Evolutionary conservation across 1,139 yeast genomes (phyloP), one percentile per base, ranked within the genome.

Genomic region (Yamadazyma spencermartinsiae): DNA sequence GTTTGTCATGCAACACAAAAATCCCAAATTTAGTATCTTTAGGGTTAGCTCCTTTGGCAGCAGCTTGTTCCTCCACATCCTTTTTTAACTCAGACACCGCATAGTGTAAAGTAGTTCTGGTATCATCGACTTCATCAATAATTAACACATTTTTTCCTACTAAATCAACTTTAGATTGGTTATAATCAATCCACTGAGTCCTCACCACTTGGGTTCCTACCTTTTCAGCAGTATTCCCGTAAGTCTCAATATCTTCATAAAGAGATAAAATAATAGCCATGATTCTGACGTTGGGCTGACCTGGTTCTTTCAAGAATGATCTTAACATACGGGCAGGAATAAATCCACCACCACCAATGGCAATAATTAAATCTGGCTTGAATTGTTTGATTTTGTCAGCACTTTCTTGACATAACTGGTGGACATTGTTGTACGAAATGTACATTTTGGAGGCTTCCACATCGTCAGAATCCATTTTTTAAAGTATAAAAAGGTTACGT

Each of bases 241-340:
- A 75, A 34, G 83, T 74, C 17, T 77, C 86, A 46, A 86, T 60
- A 53, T 86, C 92, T 63, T 90, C 98, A 61, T 90, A 90, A 37
- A 90, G 74, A 0, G 96, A 87, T 50, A 90, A 74, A 33, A 94
- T 94, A 55, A 90, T 87, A 39, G 98, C 97, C 80, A 87, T 92
- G 55, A 90, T 88, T 51, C 95, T 86, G 45, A 89, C 86, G 61
- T 88, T 89, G 53, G 92, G 89, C 48, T 85, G 77, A 42, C 95
- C 95, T 38, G 85, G 86, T 48, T 82, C 82, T 64, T 88, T 89
- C 55, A 90, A 72, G 65, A 90, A 90, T 1, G 97, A 82, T 62
- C 98, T 80, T 54, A 90, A 77, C 68, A 90, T 90, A 60, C 98
- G 80, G 20, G 98, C 97, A 13, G 98, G 98, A 45, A 90, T 90